Evolutionary conservation across 352 stramenopile genomes (phyloP).

Genomic region (Pythium brassicae): DNA sequence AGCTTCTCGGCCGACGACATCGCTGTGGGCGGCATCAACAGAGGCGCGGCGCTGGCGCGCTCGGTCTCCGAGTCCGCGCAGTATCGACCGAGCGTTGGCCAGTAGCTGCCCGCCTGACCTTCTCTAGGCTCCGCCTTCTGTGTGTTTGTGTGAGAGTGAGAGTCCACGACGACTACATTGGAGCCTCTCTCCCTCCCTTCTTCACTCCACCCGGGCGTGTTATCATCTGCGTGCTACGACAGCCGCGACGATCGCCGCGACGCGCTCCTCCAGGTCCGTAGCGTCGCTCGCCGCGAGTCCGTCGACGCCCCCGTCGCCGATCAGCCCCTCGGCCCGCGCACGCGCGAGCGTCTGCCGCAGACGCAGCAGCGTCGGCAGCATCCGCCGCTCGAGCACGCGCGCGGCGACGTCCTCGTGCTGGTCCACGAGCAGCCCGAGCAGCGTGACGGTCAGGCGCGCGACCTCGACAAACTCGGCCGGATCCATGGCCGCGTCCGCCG

Average conservation of each 20-base stretch:
- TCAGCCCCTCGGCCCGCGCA: slow-evolving; percentile 7
- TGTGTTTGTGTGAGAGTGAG: background rate
- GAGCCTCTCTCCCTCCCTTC: no score
- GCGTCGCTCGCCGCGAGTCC: background rate
- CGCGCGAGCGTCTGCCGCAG: slow-evolving; percentile 31
- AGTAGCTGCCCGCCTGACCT: background rate
- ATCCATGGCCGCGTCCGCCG: slow-evolving; percentile 12
- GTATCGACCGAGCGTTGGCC: background rate
- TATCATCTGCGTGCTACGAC: slow-evolving; percentile 13
- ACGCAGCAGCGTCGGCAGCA: slow-evolving; percentile 33
- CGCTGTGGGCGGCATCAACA: background rate
- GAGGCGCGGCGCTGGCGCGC: background rate
- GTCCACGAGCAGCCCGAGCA: slow-evolving; percentile 44
- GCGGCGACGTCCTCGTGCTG: slow-evolving; percentile 23
- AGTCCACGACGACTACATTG: background rate
- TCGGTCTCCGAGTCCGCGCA: slow-evolving; percentile 2
- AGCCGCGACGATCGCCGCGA: slow-evolving; percentile 31
- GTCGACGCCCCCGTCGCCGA: slow-evolving; percentile 7
- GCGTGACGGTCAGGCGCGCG: slow-evolving; percentile 43
- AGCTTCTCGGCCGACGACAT: slow-evolving; percentile 8
- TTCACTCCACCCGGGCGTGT: background rate
- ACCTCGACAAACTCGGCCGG: slow-evolving; percentile 50
- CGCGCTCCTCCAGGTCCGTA: slow-evolving; percentile 23
- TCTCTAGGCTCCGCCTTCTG: no score
- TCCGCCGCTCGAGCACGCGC: slow-evolving; percentile 19